These are phyloP conservation scores for Ophiostoma australiae DNA, from an alignment of 2,329 filamentous ascomycete species.

Conservation along the genomic window DNA sequence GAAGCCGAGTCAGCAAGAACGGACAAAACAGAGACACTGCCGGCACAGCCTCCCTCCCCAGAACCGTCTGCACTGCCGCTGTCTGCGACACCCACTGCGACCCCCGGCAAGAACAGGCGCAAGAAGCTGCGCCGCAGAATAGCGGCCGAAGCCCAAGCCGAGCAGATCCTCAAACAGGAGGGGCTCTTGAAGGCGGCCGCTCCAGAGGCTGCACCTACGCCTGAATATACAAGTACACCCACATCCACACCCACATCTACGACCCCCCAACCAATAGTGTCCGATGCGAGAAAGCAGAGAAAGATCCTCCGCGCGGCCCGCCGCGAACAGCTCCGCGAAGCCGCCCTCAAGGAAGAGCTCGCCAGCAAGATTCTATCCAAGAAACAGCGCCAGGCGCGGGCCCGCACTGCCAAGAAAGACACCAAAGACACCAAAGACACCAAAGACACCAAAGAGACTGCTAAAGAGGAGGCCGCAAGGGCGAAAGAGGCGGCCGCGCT, in stretches of 20 bases:
- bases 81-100: neutral
- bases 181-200: neutral
- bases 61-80: neutral
- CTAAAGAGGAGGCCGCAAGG: neutral
- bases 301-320: neutral
- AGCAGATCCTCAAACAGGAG: constrained; percentile 5
- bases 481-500: neutral
- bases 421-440: neutral
- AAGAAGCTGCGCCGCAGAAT: constrained; percentile 23
- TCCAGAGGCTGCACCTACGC: neutral
- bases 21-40: neutral
- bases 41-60: neutral
- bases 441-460: neutral
- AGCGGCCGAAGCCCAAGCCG: constrained; percentile 16
- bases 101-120: constrained; percentile 25
- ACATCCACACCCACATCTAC: neutral
- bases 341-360: constrained; percentile 10
- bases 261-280: neutral
- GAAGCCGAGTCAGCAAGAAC: neutral
- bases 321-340: neutral
- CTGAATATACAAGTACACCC: neutral
- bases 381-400: neutral
- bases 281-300: neutral
- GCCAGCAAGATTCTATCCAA: constrained; percentile 1
- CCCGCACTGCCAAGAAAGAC: neutral